Conservation (phyloP, 192 early-diverging fungal species). For the Coemansia sp. region DNA sequence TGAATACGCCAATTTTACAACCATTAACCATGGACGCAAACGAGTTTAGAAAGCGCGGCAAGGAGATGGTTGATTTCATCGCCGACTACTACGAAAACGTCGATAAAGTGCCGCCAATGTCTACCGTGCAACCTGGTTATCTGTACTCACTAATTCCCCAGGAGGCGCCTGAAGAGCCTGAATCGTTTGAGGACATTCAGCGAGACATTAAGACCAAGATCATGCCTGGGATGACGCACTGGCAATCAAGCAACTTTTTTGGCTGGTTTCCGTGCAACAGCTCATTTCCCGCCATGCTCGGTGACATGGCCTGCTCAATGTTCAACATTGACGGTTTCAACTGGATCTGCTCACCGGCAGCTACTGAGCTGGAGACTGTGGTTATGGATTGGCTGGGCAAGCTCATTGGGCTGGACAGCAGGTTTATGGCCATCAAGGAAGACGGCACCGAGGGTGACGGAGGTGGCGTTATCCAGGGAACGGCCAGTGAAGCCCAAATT, state of each 20-base stretch:
- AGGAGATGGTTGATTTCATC: conserved; percentile 63
- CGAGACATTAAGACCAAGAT: conserved; percentile 59
- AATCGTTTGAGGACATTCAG: conserved; percentile 50
- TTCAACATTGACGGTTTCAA: conserved; percentile 58
- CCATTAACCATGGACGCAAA: conserved; percentile 35
- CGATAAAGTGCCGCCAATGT: conserved; percentile 47
- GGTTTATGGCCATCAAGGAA: conserved; percentile 52
- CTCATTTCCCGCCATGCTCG: conserved; percentile 60
- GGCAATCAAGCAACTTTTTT: conserved; percentile 71
- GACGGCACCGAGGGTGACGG: conserved; percentile 55
- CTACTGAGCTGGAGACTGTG: conserved; percentile 64
- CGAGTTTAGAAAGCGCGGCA: conserved; percentile 62
- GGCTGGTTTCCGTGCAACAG: conserved; percentile 59
- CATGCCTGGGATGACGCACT: conserved; percentile 68
- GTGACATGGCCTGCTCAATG: conserved; percentile 66
- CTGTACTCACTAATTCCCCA: conserved; percentile 57
- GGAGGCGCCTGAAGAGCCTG: conserved; percentile 58
- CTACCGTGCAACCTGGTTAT: conserved; percentile 60
- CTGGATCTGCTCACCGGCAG: conserved; percentile 60
- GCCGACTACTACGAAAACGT: conserved; percentile 62
- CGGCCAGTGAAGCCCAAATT: conserved; percentile 60
- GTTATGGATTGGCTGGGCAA: conserved; percentile 67
- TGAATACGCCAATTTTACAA: conserved; percentile 55
- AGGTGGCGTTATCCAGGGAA: conserved; percentile 67
- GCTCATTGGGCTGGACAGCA: conserved; percentile 59